Percentiles rank a stretch among this genome's conserved stretches.
These are phyloP conservation scores for Yamadazyma nakazawae DNA, from an alignment of 805 yeast species.

Conservation along the genomic window DNA sequence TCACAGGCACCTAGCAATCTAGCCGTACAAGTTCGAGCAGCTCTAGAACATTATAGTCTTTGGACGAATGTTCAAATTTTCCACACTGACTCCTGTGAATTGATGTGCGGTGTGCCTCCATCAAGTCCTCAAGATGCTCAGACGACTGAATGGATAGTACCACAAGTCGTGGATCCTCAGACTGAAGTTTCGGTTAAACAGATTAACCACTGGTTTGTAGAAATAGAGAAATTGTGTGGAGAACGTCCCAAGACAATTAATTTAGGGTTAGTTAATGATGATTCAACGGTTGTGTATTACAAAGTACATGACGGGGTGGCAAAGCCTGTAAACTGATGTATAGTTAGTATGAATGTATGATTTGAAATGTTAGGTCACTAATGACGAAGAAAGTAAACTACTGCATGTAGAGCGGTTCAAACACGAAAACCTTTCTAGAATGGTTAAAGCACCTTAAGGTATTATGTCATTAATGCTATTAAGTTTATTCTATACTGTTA, in stretches of 20 bases:
- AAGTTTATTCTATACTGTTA: neutral
- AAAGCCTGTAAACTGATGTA: constrained; percentile 39
- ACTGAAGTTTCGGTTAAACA: constrained; percentile 31
- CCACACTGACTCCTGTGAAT: neutral
- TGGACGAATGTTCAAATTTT: constrained; percentile 38
- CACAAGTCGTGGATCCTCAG: constrained; percentile 24
- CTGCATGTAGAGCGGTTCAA: too few relatives aligned
- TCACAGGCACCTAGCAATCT: neutral
- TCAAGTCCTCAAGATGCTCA: constrained; percentile 18
- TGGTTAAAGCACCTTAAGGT: too few relatives aligned
- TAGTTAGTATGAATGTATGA: neutral
- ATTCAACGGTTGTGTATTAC: constrained; percentile 71
- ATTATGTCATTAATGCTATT: too few relatives aligned
- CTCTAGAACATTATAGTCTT: constrained; percentile 42
- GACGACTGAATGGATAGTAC: constrained; percentile 41
- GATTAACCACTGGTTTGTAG: constrained; percentile 40
- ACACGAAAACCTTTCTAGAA: too few relatives aligned
- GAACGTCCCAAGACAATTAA: constrained; percentile 45
- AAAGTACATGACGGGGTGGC: constrained; percentile 62
- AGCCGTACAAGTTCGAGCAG: constrained; percentile 29
- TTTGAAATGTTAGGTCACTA: too few relatives aligned
- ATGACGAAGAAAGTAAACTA: too few relatives aligned
- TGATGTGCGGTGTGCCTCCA: constrained; percentile 23
- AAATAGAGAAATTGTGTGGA: constrained; percentile 16
- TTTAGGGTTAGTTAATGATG: constrained; percentile 56